Evolutionary conservation across 2,329 filamentous ascomycete genomes (phyloP), one percentile per base, ranked within the genome.

Genomic region (Pestalotiopsis sp.): DNA sequence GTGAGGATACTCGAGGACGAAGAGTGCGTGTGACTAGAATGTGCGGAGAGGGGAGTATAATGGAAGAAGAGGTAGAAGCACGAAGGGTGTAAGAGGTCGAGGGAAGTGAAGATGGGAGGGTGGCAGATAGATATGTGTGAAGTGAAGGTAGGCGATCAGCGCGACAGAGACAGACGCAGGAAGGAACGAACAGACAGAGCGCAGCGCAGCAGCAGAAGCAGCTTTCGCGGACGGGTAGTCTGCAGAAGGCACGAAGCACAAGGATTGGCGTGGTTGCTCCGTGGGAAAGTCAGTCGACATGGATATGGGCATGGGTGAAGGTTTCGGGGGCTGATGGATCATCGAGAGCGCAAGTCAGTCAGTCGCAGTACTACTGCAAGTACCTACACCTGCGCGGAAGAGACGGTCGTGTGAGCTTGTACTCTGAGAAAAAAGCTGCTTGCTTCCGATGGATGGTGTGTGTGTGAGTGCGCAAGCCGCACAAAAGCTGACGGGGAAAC

Each of bases 101-200:
- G 57, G 23, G 23, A 38, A 23, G 25, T 60, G 57, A 31, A 31
- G 25, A 60, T 27, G 45, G 66, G n/a, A 45, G 65, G 45, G 52
- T 14, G 25, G 57, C 31, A 60, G 57, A 61, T 49, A 36, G 52
- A 67, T 36, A 41, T 57, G 31, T 67, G 65, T 20, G 57, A 59
- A 49, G 75, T 72, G 74, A 71, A 69, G 67, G 70, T 70, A 70
- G 69, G 70, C 69, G 70, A 71, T 72, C 70, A 66, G 72, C 68
- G 73, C 69, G 73, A 73, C 70, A 73, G 68, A 38, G 25, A 17
- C 27, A 25, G 57, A 13, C 23, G 23, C 31, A 31, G 57, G n/a
- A 60, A 9, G 45, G 45, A 52, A n/a, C 9, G 45, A 20, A 7
- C 17, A 20, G 17, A 23, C 17, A 9, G 17, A 52, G 7, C 45